Base-by-base conservation (phyloP, 345 rosid genomes). In the Aquilaria sinensis region DNA sequence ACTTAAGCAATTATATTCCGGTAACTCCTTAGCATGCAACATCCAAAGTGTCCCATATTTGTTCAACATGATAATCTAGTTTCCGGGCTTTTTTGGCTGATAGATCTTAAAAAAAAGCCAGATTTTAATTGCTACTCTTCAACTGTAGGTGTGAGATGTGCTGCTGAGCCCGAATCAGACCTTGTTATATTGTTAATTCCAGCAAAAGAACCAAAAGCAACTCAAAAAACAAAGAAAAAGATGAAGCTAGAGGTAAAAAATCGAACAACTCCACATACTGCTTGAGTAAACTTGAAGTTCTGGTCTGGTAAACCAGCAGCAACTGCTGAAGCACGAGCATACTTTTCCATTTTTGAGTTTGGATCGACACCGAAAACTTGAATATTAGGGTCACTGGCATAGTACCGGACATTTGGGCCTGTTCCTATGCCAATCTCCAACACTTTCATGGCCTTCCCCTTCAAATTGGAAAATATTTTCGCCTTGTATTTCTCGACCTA, bases 341-440 rank as follows among this genome's bases (percentile, higher is more conserved):
- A 87, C 65, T 66, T 87, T 31, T 85, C 92, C 97, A 90, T 86
- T 63, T 84, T 85, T 66, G 62, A 57, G 56, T 83, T 87, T 6
- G 97, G 97, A 82, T 93, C 96, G 53, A 88, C 55, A 31, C 92
- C 97, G 10, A 84, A 59, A 68, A 89, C 89, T 60, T 72, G 78
- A 33, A 87, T 33, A 54, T 79, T 79, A 55, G 70, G 64, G 58
- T 63, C 72, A 62, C 37, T 23, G 2, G 87, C 79, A 74, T 85
- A 86, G 67, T 85, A 93, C 41, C 70, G 81, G 75, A 93, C 83
- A 66, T 93, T 87, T 2, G 98, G 96, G 58, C 92, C 96, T 6
- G 98, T 80, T 12, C 98, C 97, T 58, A 85, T 76, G 7, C 97
- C 98, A 65, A 92, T 79, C 83, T 92, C 96, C 78, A 92, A 65